Base-by-base conservation (phyloP, 164 flowering plant genomes). In the Chimonanthus salicifolius region DNA sequence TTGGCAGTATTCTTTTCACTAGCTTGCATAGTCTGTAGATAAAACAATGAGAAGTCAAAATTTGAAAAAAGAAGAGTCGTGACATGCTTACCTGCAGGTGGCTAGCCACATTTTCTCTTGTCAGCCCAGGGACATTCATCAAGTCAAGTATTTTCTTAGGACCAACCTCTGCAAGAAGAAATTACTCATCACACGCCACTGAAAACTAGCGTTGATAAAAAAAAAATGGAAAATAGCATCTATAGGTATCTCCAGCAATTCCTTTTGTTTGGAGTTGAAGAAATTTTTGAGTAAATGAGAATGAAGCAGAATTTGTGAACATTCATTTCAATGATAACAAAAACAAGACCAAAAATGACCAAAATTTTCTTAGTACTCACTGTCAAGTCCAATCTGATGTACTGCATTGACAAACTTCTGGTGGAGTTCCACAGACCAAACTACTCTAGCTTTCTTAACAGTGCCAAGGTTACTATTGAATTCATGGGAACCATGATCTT, bases 81-180 rank as follows among this genome's bases (percentile, higher is more conserved):
- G n/a, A 21, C 47, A 7, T 20, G 64, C 62, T 21, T 86, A 95
- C 98, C 98, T 96, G 99, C 74, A 96, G 81, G 79, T 96, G 99
- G 84, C 99, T 95, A 5, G 98, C 99, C 67, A 95, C 98, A 80
- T 95, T 95, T 78, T 95, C 99, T 84, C 99, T 85, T 10, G 97
- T 91, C 81, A 96, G 78, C 94, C 98, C 88, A 43, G 98, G 92
- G 66, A 96, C 91, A 60, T 88, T 90, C 99, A 96, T 96, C 84
- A 87, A 72, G 74, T 94, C 99, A 1, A 94, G 92, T 75, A 96
- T 91, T 76, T 91, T 94, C 87, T 94, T 94, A 2, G 99, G 99
- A 63, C 97, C 96, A 72, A 90, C 92, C 84, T 88, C 99, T 94
- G 94, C 78, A 73, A 81, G 78, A 82, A 64, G 18, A 45, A 77